Percentiles rank a stretch among this genome's conserved stretches.
phyloP scores from a whole-genome alignment of 2,329 filamentous ascomycete genomes.

The Cytospora chrysosperma region DNA sequence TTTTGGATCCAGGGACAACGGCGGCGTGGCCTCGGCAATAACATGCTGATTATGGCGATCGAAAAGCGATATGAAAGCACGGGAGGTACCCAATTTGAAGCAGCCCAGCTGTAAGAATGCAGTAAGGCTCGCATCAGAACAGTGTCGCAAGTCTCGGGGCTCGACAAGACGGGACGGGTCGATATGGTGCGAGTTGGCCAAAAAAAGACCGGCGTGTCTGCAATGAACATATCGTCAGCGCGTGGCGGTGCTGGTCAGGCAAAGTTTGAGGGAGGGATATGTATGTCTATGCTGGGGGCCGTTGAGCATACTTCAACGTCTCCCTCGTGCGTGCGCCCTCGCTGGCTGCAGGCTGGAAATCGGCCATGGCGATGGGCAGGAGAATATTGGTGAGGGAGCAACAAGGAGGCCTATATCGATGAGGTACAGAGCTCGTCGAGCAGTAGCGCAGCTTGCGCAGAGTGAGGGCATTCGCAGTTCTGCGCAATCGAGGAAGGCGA shows the following conservation, averaged over 20 bases:
- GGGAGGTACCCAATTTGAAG: slow-evolving; percentile 40
- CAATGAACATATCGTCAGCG: neutral
- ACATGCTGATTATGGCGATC: slow-evolving; percentile 19
- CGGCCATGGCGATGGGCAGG: neutral
- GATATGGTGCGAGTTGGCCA: neutral
- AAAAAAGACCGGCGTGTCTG: slow-evolving; percentile 4
- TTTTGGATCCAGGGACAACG: neutral
- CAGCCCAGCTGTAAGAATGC: slow-evolving; percentile 42
- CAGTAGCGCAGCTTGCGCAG: neutral
- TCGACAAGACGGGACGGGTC: slow-evolving; percentile 1
- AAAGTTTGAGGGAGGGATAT: neutral
- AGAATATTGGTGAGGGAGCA: neutral
- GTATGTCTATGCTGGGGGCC: neutral
- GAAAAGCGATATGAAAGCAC: slow-evolving; percentile 31
- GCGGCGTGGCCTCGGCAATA: slow-evolving; percentile 20
- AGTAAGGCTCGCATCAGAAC: slow-evolving; percentile 3
- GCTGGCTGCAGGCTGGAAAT: neutral
- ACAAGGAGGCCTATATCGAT: neutral
- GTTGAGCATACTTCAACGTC: slow-evolving; percentile 1
- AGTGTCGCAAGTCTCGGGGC: neutral
- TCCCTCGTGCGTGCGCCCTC: slow-evolving; percentile 11
- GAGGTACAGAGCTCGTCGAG: neutral
- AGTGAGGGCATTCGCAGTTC: neutral
- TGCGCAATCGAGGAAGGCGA: neutral
- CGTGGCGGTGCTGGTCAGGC: neutral